Percentiles rank a stretch among this genome's conserved stretches.
Evolutionary conservation across 116 monocot genomes (phyloP).

Genomic region (Posidonia oceanica): DNA sequence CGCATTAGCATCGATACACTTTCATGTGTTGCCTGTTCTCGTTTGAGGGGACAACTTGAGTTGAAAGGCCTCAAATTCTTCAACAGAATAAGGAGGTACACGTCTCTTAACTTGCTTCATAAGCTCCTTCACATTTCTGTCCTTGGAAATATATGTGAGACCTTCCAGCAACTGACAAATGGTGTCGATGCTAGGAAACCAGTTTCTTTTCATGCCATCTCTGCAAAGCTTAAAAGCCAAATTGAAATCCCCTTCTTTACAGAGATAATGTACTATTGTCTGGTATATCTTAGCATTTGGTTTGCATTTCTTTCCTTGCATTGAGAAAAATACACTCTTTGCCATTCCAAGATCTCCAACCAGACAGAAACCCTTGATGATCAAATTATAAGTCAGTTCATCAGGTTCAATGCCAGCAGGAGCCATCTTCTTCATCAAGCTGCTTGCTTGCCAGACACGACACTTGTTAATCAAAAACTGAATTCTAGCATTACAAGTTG

Average conservation of each 20-base stretch:
- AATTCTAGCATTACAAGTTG: slow-evolving; percentile 89
- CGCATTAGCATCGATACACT: too few species aligned
- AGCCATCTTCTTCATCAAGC: slow-evolving; percentile 52
- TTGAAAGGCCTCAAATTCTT: slow-evolving; percentile 22
- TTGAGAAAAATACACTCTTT: slow-evolving; percentile 54
- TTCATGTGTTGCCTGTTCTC: not conserved
- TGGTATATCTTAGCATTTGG: slow-evolving; percentile 78
- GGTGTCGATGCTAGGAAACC: slow-evolving; percentile 66
- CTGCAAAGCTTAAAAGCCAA: slow-evolving; percentile 76
- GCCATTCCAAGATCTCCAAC: slow-evolving; percentile 71
- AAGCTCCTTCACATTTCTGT: slow-evolving; percentile 45
- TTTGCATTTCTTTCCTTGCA: slow-evolving; percentile 57
- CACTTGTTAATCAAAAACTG: slow-evolving; percentile 61
- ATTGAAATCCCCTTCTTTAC: slow-evolving; percentile 59
- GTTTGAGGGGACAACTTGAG: not conserved
- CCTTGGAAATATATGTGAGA: slow-evolving; percentile 37
- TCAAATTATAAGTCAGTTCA: slow-evolving; percentile 75
- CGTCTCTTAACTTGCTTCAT: slow-evolving; percentile 42
- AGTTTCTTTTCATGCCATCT: slow-evolving; percentile 74
- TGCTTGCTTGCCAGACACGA: slow-evolving; percentile 69
- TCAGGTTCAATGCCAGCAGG: slow-evolving; percentile 44
- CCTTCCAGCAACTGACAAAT: slow-evolving; percentile 48
- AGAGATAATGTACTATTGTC: slow-evolving; percentile 93
- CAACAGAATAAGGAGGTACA: slow-evolving; percentile 41
- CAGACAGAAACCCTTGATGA: slow-evolving; percentile 84